Evolutionary conservation across 2,329 filamentous ascomycete genomes (phyloP).

Genomic region (Colletotrichum magnum): DNA sequence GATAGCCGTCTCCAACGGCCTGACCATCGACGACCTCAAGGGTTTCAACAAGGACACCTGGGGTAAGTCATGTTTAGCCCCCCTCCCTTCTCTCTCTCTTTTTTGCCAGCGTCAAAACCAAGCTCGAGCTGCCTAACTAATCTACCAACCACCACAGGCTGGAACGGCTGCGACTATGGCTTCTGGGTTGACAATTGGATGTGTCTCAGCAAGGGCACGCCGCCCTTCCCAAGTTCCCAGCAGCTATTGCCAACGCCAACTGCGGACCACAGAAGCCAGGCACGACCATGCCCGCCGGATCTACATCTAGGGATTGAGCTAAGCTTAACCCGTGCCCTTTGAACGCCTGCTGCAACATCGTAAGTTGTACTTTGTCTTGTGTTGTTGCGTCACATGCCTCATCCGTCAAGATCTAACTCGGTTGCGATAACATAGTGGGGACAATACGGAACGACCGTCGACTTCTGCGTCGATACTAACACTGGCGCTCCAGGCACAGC

Average conservation of each 20-base stretch:
- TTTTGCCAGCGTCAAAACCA: background rate
- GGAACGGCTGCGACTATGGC: slow-evolving; percentile 46
- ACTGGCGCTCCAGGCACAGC: slow-evolving; percentile 43
- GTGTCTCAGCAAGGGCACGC: slow-evolving; percentile 56
- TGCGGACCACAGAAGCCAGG: slow-evolving; percentile 60
- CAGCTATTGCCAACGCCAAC: slow-evolving; percentile 51
- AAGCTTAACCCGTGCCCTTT: slow-evolving; percentile 52
- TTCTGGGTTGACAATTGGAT: slow-evolving; percentile 49
- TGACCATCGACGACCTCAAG: slow-evolving; percentile 53
- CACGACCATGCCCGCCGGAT: slow-evolving; percentile 46
- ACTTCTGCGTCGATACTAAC: slow-evolving; percentile 57
- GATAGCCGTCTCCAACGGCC: slow-evolving; percentile 48
- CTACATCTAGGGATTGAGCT: slow-evolving; percentile 16
- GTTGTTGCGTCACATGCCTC: background rate
- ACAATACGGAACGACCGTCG: slow-evolving; percentile 59
- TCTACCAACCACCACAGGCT: background rate
- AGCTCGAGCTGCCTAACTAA: background rate
- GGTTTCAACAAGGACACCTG: slow-evolving; percentile 58
- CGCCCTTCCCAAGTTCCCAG: slow-evolving; percentile 54
- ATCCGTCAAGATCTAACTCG: background rate
- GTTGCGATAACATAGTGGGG: slow-evolving; percentile 49
- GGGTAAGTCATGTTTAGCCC: slow-evolving; percentile 38
- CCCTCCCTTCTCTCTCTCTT: background rate
- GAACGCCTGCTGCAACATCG: slow-evolving; percentile 56
- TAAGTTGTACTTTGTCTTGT: background rate